A percentile compares a stretch with the other conserved stretches of the same genome.
phyloP scores from a whole-genome alignment of 2,329 filamentous ascomycete genomes.

The Aspergillus jensenii region DNA sequence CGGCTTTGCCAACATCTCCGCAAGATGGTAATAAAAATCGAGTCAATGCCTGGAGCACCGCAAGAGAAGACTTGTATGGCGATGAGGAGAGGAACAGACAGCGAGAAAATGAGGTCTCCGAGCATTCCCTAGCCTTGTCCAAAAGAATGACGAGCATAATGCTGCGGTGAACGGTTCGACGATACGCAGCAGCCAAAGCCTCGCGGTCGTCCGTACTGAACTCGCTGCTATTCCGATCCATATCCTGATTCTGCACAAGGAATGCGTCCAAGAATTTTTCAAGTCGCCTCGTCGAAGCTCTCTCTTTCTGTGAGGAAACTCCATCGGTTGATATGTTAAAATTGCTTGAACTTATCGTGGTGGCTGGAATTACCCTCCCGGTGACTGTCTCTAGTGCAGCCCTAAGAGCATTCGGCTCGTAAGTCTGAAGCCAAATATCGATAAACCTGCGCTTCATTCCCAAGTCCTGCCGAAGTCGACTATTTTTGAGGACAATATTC shows the following conservation, averaged over 20 bases:
- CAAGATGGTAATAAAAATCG: constrained; percentile 58
- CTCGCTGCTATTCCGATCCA: constrained; percentile 26
- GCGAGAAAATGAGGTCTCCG: constrained; percentile 27
- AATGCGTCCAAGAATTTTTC: constrained; percentile 58
- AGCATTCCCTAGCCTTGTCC: constrained; percentile 52
- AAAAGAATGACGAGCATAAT: constrained; percentile 61
- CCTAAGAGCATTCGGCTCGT: constrained; percentile 52
- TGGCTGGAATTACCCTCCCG: constrained; percentile 50
- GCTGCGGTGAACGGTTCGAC: constrained; percentile 57
- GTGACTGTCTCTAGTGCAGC: constrained; percentile 59
- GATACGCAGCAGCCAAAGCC: constrained; percentile 50
- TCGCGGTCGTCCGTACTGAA: constrained; percentile 38
- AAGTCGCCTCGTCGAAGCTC: constrained; percentile 43
- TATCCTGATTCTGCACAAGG: constrained; percentile 59
- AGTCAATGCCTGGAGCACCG: constrained; percentile 53
- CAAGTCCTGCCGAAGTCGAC: constrained; percentile 55
- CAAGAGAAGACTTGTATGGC: constrained; percentile 55
- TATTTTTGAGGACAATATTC: constrained; percentile 46
- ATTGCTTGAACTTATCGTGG: constrained; percentile 10
- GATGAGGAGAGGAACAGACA: constrained; percentile 56
- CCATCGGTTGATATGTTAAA: neutral
- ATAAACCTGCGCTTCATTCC: constrained; percentile 59
- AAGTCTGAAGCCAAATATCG: constrained; percentile 58
- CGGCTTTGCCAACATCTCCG: constrained; percentile 56
- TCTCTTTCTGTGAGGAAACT: constrained; percentile 14